phyloP scores from a whole-genome alignment of 306 rosid genomes.

The Sicyos baderoa region DNA sequence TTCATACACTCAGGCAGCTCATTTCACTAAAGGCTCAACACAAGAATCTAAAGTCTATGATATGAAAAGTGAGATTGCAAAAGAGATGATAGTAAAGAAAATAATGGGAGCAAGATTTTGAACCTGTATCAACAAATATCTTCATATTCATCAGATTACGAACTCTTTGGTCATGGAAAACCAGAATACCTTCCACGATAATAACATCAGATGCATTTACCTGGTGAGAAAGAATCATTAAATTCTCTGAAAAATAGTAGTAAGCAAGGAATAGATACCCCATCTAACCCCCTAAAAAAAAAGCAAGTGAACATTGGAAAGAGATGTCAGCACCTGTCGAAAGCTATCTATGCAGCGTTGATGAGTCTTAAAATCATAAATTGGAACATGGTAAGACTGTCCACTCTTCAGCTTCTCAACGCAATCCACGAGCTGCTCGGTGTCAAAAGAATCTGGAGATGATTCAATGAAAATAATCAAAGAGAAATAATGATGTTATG shows the following conservation, averaged over 20 bases:
- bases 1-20: neutral
- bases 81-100: neutral
- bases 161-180: slow-evolving; percentile 85
- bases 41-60: neutral
- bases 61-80: neutral
- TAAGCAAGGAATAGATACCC: neutral
- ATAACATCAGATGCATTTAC: slow-evolving; percentile 96
- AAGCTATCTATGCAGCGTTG: slow-evolving; percentile 74
- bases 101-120: slow-evolving; percentile 7
- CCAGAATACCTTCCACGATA: slow-evolving; percentile 93
- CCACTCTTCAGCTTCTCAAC: slow-evolving; percentile 53
- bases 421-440: slow-evolving; percentile 84
- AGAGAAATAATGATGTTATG: neutral
- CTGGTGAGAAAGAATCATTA: slow-evolving; percentile 30
- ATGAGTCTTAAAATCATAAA: slow-evolving; percentile 86
- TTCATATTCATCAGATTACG: slow-evolving; percentile 94
- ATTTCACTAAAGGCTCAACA: neutral
- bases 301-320: slow-evolving; percentile 3
- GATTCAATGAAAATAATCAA: slow-evolving; percentile 1
- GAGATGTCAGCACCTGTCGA: slow-evolving; percentile 53
- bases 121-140: slow-evolving; percentile 97
- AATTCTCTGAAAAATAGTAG: neutral
- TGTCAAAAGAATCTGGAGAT: slow-evolving; percentile 76
- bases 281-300: slow-evolving; percentile 5
- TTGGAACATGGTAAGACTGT: slow-evolving; percentile 69